Evolutionary conservation across 768 basidiomycete genomes (phyloP).

Genomic region (Tulasnella sp.): DNA sequence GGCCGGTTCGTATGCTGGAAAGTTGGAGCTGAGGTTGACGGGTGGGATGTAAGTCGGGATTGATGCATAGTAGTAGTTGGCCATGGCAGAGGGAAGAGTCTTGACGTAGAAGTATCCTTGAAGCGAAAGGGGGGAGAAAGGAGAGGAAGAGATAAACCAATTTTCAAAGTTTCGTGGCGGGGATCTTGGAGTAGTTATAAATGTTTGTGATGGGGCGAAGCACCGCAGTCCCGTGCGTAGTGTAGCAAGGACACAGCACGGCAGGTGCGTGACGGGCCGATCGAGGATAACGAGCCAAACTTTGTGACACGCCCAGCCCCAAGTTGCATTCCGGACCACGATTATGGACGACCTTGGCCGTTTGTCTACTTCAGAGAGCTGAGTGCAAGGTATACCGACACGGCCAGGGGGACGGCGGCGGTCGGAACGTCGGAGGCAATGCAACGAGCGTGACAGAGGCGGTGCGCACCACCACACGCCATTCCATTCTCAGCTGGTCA

Average conservation of each 20-base stretch:
- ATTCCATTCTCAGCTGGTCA: not conserved
- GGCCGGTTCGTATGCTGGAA: not conserved
- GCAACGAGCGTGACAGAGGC: not conserved
- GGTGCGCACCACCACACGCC: not conserved
- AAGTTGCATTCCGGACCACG: not conserved
- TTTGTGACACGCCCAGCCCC: conserved; percentile 4
- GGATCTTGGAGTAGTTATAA: not conserved
- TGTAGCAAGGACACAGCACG: not conserved
- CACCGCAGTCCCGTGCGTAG: not conserved
- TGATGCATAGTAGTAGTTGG: conserved; percentile 6
- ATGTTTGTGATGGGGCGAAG: not conserved
- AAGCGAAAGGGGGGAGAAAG: not conserved
- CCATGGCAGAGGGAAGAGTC: not conserved
- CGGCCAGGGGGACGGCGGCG: not conserved
- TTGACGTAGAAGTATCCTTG: not conserved
- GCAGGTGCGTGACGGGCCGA: not conserved
- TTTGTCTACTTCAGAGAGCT: not conserved
- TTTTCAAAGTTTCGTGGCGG: not conserved
- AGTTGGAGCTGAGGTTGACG: not conserved
- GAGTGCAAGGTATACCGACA: not conserved
- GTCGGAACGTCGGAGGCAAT: not conserved
- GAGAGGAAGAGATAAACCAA: not conserved
- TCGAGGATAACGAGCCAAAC: not conserved
- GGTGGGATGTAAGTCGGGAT: conserved; percentile 23
- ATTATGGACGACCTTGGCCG: not conserved